Evolutionary conservation across 2,329 filamentous ascomycete genomes (phyloP).

Genomic region (Phyllosticta citrichinensis): DNA sequence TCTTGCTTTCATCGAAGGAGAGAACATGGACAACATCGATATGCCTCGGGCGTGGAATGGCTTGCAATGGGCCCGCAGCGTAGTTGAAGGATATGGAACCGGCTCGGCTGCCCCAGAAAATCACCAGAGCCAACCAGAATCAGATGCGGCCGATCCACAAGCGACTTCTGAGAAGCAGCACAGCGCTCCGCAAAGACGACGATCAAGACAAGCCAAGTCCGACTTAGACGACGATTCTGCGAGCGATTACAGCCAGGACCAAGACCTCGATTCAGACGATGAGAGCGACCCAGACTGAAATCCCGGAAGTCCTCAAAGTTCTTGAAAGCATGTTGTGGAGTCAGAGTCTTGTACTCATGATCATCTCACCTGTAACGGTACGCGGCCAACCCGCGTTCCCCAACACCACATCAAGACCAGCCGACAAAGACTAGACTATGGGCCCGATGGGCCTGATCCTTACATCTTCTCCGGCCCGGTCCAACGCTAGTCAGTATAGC

Average conservation of each 20-base stretch:
- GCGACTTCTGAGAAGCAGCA: neutral
- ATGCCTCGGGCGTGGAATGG: neutral
- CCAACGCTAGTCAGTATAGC: neutral
- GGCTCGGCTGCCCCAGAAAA: neutral
- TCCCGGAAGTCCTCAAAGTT: neutral
- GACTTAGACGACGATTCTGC: neutral
- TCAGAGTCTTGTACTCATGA: neutral
- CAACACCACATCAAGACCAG: neutral
- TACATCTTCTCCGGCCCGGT: neutral
- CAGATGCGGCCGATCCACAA: neutral
- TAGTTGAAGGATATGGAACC: neutral
- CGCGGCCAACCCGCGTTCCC: no score
- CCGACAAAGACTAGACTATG: no score
- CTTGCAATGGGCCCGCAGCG: constrained; percentile 1
- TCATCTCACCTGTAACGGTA: no score
- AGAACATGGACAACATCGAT: constrained; percentile 7
- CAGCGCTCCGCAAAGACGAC: neutral
- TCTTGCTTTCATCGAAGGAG: constrained; percentile 58
- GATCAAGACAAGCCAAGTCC: neutral
- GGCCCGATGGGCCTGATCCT: no score
- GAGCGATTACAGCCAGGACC: neutral
- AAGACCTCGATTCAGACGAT: neutral
- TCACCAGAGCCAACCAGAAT: neutral
- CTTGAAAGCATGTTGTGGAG: neutral
- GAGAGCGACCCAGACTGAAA: neutral